Evolutionary conservation across 148 eudicot genomes (phyloP).

Genomic region (Cornus suecica): DNA sequence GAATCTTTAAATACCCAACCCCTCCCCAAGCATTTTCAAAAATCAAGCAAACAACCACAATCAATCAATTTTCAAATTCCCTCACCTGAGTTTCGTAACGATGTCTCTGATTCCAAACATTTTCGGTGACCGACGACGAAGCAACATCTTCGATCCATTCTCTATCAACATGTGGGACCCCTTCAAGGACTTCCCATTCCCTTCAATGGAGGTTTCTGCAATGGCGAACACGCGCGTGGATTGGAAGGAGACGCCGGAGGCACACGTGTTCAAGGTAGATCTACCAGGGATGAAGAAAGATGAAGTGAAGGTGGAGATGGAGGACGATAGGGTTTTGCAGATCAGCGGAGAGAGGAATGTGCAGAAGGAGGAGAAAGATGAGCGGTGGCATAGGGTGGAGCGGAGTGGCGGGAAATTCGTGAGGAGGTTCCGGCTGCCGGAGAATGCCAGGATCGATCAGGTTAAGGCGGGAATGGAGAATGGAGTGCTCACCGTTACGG

Average conservation of each 20-base stretch:
- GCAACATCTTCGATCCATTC: conserved; percentile 27
- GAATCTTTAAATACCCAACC: conserved; percentile 3
- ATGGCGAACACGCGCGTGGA: conserved; percentile 23
- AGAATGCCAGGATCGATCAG: too few species aligned
- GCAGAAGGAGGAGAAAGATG: conserved; percentile 51
- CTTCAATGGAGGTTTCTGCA: conserved; percentile 15
- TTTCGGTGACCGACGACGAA: conserved; percentile 27
- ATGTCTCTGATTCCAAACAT: conserved; percentile 39
- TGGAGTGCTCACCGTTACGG: too few species aligned
- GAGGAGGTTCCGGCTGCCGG: too few species aligned
- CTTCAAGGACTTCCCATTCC: conserved; percentile 17
- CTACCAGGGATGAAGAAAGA: conserved; percentile 48
- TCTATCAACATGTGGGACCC: conserved; percentile 39
- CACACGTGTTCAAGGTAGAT: conserved; percentile 48
- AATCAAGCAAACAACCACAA: background rate
- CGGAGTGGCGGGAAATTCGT: conserved; percentile 41
- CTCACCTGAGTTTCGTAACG: too few species aligned
- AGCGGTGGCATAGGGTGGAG: conserved; percentile 46
- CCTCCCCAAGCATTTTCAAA: background rate
- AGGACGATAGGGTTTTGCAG: conserved; percentile 38
- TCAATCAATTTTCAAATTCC: background rate
- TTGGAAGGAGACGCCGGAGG: conserved; percentile 54
- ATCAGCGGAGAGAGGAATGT: conserved; percentile 49
- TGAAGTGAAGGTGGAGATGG: conserved; percentile 52
- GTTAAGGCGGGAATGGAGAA: too few species aligned